Base-by-base conservation (phyloP, 1,284 basidiomycete species). In the Tylopilus sp. region DNA sequence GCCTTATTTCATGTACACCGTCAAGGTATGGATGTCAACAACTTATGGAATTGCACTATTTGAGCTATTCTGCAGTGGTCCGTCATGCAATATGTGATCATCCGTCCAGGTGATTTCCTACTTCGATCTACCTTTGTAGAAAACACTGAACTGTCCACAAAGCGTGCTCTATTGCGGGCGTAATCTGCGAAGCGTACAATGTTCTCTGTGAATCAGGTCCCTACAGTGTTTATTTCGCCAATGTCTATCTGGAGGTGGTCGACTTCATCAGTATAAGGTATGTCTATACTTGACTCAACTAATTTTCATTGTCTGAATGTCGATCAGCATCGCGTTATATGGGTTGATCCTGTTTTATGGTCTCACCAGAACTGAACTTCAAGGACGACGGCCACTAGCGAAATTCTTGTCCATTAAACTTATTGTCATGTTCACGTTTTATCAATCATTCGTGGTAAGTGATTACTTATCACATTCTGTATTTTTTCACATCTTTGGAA, bases 1-100 rank as follows among this genome's bases (percentile, higher is more conserved):
- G 89, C 84, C 91, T 0, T 95, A 96, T 79, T 96, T 96, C 77
- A 92, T 96, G 90, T 92, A 95, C 76, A 91, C 94, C 1, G 79
- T 96, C 73, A 95, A 94, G 81, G 91, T 93, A 71, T 51, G 80
- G 63, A 67, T 71, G 8, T 41, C 60, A 26, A 55, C 18, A 15
- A 32, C 49, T 52, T 26, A 2, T 12, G 15, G 60, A 29, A 54
- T 47, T 16, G 15, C 29, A 41, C 33, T 57, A 49, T 55, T 47
- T 69, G 26, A 64, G 54, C 13, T 49, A 26, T 60, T 32, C 59
- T 61, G 15, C 65, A 93, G 89, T 95, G 92, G 92, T 83, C 87
- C 55, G 92, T 94, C 10, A 79, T 95, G 58, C 95, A 96, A 86
- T 96, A 95, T 73, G 90, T 94, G 44, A 87, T 95, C 63, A 82